These are phyloP conservation scores for Fusarium heterosporum DNA, from an alignment of 2,329 filamentous ascomycete species.

Conservation along the genomic window DNA sequence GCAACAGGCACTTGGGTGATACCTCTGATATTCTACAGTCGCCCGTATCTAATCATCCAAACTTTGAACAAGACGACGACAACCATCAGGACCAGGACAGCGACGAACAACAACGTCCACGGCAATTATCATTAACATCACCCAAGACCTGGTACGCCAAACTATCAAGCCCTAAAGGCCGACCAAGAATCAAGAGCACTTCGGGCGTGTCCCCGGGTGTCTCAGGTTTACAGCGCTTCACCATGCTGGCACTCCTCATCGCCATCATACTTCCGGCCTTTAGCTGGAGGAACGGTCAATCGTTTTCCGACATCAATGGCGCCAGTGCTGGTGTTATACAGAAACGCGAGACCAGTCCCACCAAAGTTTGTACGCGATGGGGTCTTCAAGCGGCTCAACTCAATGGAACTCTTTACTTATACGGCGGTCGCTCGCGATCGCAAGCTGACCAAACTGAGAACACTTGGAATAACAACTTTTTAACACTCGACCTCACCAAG, in stretches of 20 bases:
- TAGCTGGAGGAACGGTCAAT: slow-evolving; percentile 55
- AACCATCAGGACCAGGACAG: slow-evolving; percentile 8
- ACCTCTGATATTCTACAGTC: slow-evolving; percentile 40
- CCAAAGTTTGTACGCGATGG: slow-evolving; percentile 72
- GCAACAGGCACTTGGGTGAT: slow-evolving; percentile 51
- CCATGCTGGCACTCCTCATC: slow-evolving; percentile 63
- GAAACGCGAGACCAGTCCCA: slow-evolving; percentile 44
- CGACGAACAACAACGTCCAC: slow-evolving; percentile 20
- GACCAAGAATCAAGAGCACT: slow-evolving; percentile 58
- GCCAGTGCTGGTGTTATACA: slow-evolving; percentile 62
- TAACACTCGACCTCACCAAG: slow-evolving; percentile 77
- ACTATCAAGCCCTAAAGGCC: slow-evolving; percentile 53
- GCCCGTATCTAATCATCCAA: slow-evolving; percentile 8
- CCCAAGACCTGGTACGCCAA: slow-evolving; percentile 58
- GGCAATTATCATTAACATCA: slow-evolving; percentile 38
- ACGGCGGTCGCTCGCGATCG: slow-evolving; percentile 75
- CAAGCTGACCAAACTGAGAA: slow-evolving; percentile 67
- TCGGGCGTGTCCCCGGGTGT: slow-evolving; percentile 58
- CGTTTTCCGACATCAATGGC: slow-evolving; percentile 56
- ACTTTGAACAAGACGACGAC: slow-evolving; percentile 13
- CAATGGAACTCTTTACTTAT: slow-evolving; percentile 81
- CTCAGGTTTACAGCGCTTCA: slow-evolving; percentile 57
- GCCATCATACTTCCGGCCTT: slow-evolving; percentile 62
- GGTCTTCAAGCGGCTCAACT: slow-evolving; percentile 75
- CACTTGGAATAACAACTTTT: slow-evolving; percentile 82